These are phyloP conservation scores for Talaromyces funiculosus DNA, from an alignment of 2,329 filamentous ascomycete species.

Conservation along the genomic window DNA sequence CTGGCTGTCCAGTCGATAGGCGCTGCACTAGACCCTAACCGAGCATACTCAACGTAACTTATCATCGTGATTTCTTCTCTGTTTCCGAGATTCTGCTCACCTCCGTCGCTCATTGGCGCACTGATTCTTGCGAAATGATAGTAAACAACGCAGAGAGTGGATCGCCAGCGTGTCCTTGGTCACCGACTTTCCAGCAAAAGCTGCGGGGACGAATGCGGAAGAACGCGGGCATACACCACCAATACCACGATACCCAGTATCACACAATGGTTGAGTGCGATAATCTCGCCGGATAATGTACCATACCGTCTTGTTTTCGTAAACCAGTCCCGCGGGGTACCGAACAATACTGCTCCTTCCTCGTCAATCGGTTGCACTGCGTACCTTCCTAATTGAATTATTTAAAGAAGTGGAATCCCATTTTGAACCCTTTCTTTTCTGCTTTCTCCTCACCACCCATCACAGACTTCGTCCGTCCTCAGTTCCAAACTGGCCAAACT, in stretches of 20 bases:
- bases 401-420: background rate
- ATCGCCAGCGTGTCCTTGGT: background rate
- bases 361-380: background rate
- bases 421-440: background rate
- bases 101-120: background rate
- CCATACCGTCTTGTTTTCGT: background rate
- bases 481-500: slow-evolving; percentile 11
- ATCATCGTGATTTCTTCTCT: background rate
- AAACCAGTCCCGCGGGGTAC: background rate
- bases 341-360: background rate
- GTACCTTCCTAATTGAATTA: background rate
- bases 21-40: slow-evolving; percentile 1
- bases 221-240: background rate
- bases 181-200: background rate
- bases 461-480: background rate
- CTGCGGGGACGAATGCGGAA: slow-evolving; percentile 3
- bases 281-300: background rate
- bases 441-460: background rate
- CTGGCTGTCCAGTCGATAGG: slow-evolving; percentile 7
- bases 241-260: background rate
- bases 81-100: background rate
- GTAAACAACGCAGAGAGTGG: background rate
- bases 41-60: background rate
- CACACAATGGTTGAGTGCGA: background rate
- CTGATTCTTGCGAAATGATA: background rate